Evolutionary conservation across 176 grass and related monocot genomes (phyloP).

Genomic region (Dendrocalamus sinicus): DNA sequence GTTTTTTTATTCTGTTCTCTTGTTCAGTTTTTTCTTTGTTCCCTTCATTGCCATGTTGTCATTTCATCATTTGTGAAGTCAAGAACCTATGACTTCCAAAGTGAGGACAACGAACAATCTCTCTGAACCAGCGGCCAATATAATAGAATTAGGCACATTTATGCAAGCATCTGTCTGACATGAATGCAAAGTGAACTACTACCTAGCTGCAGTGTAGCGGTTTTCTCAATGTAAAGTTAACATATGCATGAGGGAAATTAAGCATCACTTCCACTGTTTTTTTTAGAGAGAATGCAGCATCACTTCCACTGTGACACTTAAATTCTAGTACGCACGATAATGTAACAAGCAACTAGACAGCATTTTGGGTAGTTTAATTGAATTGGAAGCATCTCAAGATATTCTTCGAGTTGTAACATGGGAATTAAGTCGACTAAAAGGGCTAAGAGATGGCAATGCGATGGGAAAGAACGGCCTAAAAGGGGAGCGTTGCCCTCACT

Average conservation of each 20-base stretch:
- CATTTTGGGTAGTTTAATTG: too few relatives aligned
- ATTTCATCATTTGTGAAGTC: neutral
- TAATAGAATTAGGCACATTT: neutral
- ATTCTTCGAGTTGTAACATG: neutral
- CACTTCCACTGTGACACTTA: neutral
- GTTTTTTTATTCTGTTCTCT: neutral
- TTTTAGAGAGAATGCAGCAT: too few relatives aligned
- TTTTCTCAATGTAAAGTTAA: neutral
- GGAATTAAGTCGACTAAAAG: conserved; percentile 13
- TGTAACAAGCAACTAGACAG: too few relatives aligned
- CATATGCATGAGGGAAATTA: neutral
- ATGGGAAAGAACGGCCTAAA: conserved; percentile 8
- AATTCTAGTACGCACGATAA: neutral
- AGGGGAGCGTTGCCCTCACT: conserved; percentile 46
- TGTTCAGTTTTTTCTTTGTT: neutral
- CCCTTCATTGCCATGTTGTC: too few relatives aligned
- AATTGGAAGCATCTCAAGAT: neutral
- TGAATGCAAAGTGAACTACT: neutral
- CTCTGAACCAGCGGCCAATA: neutral
- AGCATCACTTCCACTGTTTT: neutral
- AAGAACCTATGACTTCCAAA: neutral
- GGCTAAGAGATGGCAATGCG: neutral
- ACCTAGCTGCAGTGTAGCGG: too few relatives aligned
- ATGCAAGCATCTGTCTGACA: neutral
- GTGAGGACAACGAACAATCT: too few relatives aligned